Evolutionary conservation across 2,329 filamentous ascomycete species (phyloP), one percentile per base, ranked within the genome.

Genomic region (Calonectria hawksworthii): DNA sequence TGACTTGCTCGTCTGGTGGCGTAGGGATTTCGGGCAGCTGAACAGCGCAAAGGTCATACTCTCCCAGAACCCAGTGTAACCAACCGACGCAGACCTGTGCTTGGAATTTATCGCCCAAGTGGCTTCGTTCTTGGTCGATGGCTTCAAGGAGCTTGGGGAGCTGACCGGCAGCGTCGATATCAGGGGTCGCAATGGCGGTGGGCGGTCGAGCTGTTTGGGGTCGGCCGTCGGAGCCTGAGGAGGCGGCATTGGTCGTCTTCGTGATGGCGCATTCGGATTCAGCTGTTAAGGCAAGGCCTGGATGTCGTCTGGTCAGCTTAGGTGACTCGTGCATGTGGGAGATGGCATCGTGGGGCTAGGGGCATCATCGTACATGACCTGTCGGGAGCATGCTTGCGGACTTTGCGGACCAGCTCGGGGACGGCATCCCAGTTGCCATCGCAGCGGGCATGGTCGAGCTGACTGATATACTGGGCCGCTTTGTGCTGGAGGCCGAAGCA

Each of bases 301-400:
- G 28, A 51, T 50, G 64, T 23, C 26, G 44, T 41, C 54, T 41
- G 9, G 59, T 80, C 74, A 82, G 69, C 44, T 50, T 59, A 34
- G 26, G 44, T 56, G 38, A 30, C 7, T 38, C 51, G 30, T 64
- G 54, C 41, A 66, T 41, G 41, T 50, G 56, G 59, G 72, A 66
- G 64, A n/a, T 21, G 36, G 67, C 66, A 34, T 63, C 70, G 50
- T 63, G 71, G 70, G 63, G 66, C 56, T 54, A 63, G 38, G 56
- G 68, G 54, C 18, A 70, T 68, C 72, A 77, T 83, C 92, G 81
- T 93, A 98, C 96, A 98, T 86, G 92, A 91, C 85, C 95, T 92
- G 75, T 94, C 92, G 51, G 96, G 94, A 80, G 96, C 95, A 90
- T 99, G 96, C 86, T 99, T 99, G 82, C 94, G 94, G 82, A 99